Percentiles rank a stretch among this genome's conserved stretches.
Conservation (phyloP, 2,329 filamentous ascomycete genomes). For the Fusarium nygamai region DNA sequence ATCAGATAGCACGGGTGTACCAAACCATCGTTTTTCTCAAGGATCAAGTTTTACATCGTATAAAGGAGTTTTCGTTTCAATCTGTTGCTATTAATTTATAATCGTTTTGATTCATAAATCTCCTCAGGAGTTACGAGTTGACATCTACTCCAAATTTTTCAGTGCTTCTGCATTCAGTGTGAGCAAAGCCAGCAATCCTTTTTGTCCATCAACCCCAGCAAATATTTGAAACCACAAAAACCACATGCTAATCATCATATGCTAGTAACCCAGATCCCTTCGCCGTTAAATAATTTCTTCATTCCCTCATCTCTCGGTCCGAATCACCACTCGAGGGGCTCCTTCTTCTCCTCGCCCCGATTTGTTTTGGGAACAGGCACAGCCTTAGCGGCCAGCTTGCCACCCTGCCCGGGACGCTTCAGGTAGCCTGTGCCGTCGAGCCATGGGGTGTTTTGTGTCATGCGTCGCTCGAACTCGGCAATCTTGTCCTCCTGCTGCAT, state of each 20-base stretch:
- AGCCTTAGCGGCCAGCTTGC: conserved; percentile 66
- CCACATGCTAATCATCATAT: conserved; percentile 39
- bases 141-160: conserved; percentile 18
- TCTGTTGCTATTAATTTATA: conserved; percentile 10
- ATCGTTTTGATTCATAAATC: conserved; percentile 17
- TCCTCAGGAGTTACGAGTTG: conserved; percentile 18
- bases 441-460: conserved; percentile 86
- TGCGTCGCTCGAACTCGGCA: conserved; percentile 79
- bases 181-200: conserved; percentile 17
- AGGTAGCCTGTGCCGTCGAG: conserved; percentile 88
- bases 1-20: neutral
- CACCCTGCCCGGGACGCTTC: conserved; percentile 64
- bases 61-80: conserved; percentile 14
- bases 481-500: conserved; percentile 95
- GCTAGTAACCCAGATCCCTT: conserved; percentile 31
- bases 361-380: conserved; percentile 87
- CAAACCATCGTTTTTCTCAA: neutral
- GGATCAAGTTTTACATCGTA: neutral
- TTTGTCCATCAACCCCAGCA: conserved; percentile 19
- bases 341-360: conserved; percentile 81
- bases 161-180: conserved; percentile 25
- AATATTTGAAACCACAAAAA: conserved; percentile 15
- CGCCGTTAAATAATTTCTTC: conserved; percentile 36
- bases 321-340: conserved; percentile 87
- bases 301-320: neutral